phyloP scores from a whole-genome alignment of 768 basidiomycete genomes.

The Boletus rubroflammeus region DNA sequence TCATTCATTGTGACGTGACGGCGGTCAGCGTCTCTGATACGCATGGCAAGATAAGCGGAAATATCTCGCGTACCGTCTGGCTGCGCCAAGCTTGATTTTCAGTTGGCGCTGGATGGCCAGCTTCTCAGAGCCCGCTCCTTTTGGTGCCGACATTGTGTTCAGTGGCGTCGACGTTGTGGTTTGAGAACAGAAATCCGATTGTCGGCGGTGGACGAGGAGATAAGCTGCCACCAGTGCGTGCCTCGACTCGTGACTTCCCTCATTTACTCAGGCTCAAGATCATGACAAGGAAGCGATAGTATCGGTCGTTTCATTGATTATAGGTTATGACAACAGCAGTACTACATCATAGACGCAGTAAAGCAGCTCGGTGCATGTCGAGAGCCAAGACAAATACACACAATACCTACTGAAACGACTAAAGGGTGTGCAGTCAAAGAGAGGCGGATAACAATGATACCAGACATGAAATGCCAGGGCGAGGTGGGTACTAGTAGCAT shows the following conservation, averaged over 20 bases:
- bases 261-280: not conserved
- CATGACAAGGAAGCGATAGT: slow-evolving; percentile 7
- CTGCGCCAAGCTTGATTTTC: slow-evolving; percentile 70
- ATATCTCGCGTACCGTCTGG: slow-evolving; percentile 51
- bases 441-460: slow-evolving; percentile 19
- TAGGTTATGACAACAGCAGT: slow-evolving; percentile 25
- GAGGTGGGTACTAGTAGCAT: slow-evolving; percentile 14
- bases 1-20: slow-evolving; percentile 9
- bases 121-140: slow-evolving; percentile 17
- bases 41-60: slow-evolving; percentile 13
- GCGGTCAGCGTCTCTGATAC: slow-evolving; percentile 5
- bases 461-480: slow-evolving; percentile 19
- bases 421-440: slow-evolving; percentile 23
- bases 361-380: slow-evolving; percentile 29
- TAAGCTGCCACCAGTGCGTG: not conserved
- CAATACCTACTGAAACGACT: slow-evolving; percentile 33
- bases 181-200: not conserved
- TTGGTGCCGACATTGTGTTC: slow-evolving; percentile 14
- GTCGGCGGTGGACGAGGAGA: not conserved
- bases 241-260: not conserved
- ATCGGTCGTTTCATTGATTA: slow-evolving; percentile 26
- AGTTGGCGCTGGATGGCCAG: slow-evolving; percentile 56
- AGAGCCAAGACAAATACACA: slow-evolving; percentile 26
- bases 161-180: slow-evolving; percentile 10
- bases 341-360: slow-evolving; percentile 34